phyloP scores from a whole-genome alignment of 768 basidiomycete genomes.

The Obba rivulosa region DNA sequence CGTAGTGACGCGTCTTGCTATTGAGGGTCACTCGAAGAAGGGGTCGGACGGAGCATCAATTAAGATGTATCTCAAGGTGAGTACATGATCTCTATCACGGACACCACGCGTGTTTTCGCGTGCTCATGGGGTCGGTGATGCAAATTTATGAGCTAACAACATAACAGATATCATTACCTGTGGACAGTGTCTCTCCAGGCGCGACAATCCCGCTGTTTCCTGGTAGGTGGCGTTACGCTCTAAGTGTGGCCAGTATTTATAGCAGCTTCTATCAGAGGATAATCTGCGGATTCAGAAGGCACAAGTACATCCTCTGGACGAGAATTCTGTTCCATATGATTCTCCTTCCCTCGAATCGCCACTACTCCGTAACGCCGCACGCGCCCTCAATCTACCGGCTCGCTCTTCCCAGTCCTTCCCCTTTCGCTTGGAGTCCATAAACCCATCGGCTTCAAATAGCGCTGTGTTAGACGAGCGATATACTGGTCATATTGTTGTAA shows the following conservation, averaged over 20 bases:
- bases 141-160: not conserved
- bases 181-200: conserved; percentile 62
- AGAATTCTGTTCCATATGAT: conserved; percentile 65
- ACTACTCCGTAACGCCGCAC: conserved; percentile 61
- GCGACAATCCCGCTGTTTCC: conserved; percentile 68
- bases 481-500: conserved; percentile 71
- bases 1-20: conserved; percentile 66
- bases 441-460: conserved; percentile 28
- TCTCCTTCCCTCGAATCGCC: conserved; percentile 63
- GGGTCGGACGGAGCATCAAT: conserved; percentile 61
- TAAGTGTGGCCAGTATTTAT: not conserved
- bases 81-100: conserved; percentile 7
- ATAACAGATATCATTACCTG: conserved; percentile 59
- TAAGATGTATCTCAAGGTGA: conserved; percentile 74
- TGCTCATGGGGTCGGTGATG: not conserved
- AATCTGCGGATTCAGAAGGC: conserved; percentile 70
- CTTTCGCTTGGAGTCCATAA: conserved; percentile 41
- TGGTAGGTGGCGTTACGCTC: conserved; percentile 35
- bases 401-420: conserved; percentile 57
- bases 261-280: conserved; percentile 48
- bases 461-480: conserved; percentile 60
- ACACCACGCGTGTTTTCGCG: not conserved
- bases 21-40: conserved; percentile 69
- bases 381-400: conserved; percentile 60
- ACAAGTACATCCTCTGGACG: conserved; percentile 73